Percentiles rank a stretch among this genome's conserved stretches.
Evolutionary conservation across 495 filamentous ascomycete species (phyloP).

Genomic region (Xylaria grammica): DNA sequence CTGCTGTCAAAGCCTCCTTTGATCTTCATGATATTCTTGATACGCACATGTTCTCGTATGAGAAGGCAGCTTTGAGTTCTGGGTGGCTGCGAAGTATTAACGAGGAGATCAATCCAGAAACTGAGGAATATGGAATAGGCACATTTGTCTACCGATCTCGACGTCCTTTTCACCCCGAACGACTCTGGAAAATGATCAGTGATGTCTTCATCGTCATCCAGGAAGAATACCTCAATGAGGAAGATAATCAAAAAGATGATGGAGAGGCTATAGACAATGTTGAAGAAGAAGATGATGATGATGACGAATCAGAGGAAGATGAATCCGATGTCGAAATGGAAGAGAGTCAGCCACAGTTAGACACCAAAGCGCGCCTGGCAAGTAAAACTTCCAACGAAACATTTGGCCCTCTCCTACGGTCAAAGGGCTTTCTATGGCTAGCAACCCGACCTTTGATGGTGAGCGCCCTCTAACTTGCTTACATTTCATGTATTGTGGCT

Average conservation of each 20-base stretch:
- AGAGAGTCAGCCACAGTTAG: constrained; percentile 31
- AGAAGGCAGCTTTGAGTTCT: constrained; percentile 32
- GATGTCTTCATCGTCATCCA: constrained; percentile 60
- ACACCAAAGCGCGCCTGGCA: constrained; percentile 32
- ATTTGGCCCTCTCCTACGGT: constrained; percentile 36
- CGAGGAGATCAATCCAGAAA: constrained; percentile 54
- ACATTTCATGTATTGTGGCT: background rate
- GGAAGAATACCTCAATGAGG: constrained; percentile 45
- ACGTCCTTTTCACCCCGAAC: constrained; percentile 58
- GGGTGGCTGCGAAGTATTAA: constrained; percentile 39
- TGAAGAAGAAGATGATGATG: constrained; percentile 29
- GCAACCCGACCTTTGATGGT: constrained; percentile 29
- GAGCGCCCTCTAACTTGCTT: background rate
- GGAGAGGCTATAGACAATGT: background rate
- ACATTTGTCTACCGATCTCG: constrained; percentile 61
- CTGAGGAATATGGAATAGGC: constrained; percentile 61
- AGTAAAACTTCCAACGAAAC: constrained; percentile 38
- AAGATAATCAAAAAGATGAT: constrained; percentile 35
- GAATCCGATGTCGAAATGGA: constrained; percentile 19
- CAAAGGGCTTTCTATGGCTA: constrained; percentile 38
- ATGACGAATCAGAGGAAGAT: background rate
- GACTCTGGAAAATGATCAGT: constrained; percentile 55
- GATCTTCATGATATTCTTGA: constrained; percentile 58
- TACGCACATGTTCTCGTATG: constrained; percentile 49
- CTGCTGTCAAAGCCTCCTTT: constrained; percentile 50